phyloP scores from a whole-genome alignment of 2,329 filamentous ascomycete genomes.

The Bipolaris victoriae region DNA sequence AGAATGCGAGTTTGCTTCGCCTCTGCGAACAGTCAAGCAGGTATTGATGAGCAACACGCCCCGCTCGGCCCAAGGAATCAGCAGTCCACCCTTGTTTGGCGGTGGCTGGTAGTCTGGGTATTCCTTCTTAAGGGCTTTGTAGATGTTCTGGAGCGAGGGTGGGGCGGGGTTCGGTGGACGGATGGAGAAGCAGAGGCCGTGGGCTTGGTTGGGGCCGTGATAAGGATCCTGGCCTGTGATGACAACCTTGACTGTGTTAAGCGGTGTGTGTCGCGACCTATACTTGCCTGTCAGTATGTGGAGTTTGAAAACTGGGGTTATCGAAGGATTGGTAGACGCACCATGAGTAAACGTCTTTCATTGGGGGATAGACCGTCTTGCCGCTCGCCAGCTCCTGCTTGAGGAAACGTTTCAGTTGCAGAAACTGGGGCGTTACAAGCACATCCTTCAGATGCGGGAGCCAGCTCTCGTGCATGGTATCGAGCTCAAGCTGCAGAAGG shows the following conservation, averaged over 20 bases:
- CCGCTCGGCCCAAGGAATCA: constrained; percentile 92
- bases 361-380: constrained; percentile 84
- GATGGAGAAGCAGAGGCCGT: constrained; percentile 95
- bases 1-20: constrained; percentile 84
- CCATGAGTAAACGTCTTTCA: constrained; percentile 94
- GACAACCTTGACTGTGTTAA: constrained; percentile 86
- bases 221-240: constrained; percentile 97
- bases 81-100: constrained; percentile 76
- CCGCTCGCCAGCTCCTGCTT: constrained; percentile 75
- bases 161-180: constrained; percentile 86
- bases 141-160: constrained; percentile 92
- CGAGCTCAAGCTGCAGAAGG: constrained; percentile 85
- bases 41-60: constrained; percentile 95
- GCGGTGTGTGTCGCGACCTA: constrained; percentile 92
- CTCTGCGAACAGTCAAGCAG: constrained; percentile 88
- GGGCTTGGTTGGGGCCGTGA: constrained; percentile 93
- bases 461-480: constrained; percentile 92
- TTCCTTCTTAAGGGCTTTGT: constrained; percentile 83
- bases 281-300: constrained; percentile 6
- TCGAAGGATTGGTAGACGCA: constrained; percentile 52
- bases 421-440: constrained; percentile 76
- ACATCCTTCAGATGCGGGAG: constrained; percentile 87
- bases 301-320: no score
- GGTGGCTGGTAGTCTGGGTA: constrained; percentile 81
- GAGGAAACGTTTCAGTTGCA: constrained; percentile 87